A percentile compares a stretch with the other conserved stretches of the same genome.
These are phyloP conservation scores for Salix koriyanagi DNA, from an alignment of 345 rosid species.

Conservation along the genomic window DNA sequence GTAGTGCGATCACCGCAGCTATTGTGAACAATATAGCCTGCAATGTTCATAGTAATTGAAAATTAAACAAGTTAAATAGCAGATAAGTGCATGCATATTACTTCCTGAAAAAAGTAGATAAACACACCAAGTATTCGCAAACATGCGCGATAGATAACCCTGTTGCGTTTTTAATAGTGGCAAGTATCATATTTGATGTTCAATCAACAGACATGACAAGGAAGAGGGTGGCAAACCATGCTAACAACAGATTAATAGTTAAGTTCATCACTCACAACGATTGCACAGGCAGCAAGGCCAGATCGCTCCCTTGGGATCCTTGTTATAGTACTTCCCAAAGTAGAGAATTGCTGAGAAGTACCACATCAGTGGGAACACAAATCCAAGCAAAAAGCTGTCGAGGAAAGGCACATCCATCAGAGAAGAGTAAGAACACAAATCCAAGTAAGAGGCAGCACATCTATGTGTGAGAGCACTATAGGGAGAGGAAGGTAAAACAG, in stretches of 20 bases:
- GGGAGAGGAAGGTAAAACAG: background rate
- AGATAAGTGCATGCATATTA: background rate
- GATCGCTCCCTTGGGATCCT: conserved; percentile 95
- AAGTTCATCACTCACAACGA: conserved; percentile 62
- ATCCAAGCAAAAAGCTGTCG: conserved; percentile 75
- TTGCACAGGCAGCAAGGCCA: conserved; percentile 90
- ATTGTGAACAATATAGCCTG: conserved; percentile 78
- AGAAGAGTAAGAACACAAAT: background rate
- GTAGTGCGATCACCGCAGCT: conserved; percentile 43
- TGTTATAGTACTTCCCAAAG: conserved; percentile 71
- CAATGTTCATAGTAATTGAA: conserved; percentile 17
- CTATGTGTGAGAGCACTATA: background rate
- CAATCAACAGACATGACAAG: background rate
- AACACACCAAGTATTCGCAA: background rate
- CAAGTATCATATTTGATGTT: background rate
- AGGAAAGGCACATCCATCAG: background rate
- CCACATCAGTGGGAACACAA: conserved; percentile 73
- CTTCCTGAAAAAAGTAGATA: background rate
- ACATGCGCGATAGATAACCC: background rate
- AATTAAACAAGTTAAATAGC: background rate
- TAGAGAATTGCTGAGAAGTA: conserved; percentile 73
- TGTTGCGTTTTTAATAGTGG: background rate
- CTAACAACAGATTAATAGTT: background rate
- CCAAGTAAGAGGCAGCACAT: background rate
- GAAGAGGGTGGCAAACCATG: background rate